Conservation (phyloP, 306 rosid species). For the Vigna trinervia region DNA sequence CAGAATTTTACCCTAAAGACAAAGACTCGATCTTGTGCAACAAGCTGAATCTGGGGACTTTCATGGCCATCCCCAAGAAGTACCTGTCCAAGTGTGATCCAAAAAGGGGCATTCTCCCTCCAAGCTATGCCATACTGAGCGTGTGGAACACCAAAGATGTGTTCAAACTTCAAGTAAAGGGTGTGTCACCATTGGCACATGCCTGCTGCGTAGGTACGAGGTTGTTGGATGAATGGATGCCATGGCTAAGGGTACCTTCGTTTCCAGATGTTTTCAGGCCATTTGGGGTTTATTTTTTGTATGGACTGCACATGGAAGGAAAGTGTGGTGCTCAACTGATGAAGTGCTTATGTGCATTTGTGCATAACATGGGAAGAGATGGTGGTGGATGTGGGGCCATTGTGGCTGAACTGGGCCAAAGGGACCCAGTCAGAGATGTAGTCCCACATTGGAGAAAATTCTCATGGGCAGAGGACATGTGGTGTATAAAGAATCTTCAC, state of each 20-base stretch:
- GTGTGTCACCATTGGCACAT: constrained; percentile 64
- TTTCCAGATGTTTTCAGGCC: constrained; percentile 79
- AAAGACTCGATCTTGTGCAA: constrained; percentile 65
- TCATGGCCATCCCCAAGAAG: constrained; percentile 80
- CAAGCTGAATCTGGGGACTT: constrained; percentile 79
- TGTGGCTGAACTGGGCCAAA: constrained; percentile 78
- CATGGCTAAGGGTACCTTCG: constrained; percentile 89
- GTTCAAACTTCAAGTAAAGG: constrained; percentile 80
- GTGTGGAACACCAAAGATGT: constrained; percentile 96
- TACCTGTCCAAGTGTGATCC: constrained; percentile 58
- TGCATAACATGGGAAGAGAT: constrained; percentile 79
- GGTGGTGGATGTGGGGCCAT: constrained; percentile 80
- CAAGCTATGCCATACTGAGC: constrained; percentile 73
- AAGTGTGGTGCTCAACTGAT: constrained; percentile 59
- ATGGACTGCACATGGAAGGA: constrained; percentile 83
- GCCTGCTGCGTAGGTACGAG: constrained; percentile 77
- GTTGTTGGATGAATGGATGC: constrained; percentile 77
- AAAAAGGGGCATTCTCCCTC: constrained; percentile 54
- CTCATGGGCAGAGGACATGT: constrained; percentile 81
- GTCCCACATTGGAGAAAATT: constrained; percentile 89
- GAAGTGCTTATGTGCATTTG: constrained; percentile 67
- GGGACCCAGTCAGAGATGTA: constrained; percentile 77
- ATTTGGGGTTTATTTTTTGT: constrained; percentile 82
- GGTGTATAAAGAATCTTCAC: constrained; percentile 81
- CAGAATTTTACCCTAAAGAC: constrained; percentile 83